These are phyloP conservation scores for Fusarium musae DNA, from an alignment of 2,329 filamentous ascomycete genomes.

Conservation along the genomic window DNA sequence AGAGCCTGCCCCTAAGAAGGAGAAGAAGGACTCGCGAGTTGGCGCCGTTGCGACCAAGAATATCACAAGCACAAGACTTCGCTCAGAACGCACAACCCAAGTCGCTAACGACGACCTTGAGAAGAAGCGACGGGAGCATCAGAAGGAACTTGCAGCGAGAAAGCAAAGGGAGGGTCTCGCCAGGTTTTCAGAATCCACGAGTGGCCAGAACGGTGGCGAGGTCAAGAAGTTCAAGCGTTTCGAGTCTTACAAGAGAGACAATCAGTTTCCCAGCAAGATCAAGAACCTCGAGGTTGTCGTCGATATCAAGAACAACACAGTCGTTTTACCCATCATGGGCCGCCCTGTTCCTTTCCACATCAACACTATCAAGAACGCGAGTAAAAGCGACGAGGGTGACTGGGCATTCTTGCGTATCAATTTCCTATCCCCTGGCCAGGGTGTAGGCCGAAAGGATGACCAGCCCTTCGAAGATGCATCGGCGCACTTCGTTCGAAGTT, in stretches of 20 bases:
- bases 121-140: constrained; percentile 86
- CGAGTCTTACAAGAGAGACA: constrained; percentile 98
- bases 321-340: constrained; percentile 96
- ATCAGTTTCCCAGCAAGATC: constrained; percentile 85
- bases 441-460: constrained; percentile 96
- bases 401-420: constrained; percentile 96
- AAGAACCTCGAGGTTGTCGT: constrained; percentile 90
- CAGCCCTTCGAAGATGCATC: constrained; percentile 97
- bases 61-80: constrained; percentile 91
- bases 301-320: constrained; percentile 87
- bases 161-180: constrained; percentile 91
- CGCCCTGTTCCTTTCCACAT: constrained; percentile 98
- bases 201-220: constrained; percentile 86
- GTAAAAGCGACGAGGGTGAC: constrained; percentile 95
- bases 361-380: constrained; percentile 97
- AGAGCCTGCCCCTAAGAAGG: constrained; percentile 87
- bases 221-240: constrained; percentile 99
- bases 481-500: constrained; percentile 93
- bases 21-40: constrained; percentile 84
- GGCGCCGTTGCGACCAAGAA: constrained; percentile 93
- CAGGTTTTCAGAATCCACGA: constrained; percentile 86
- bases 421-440: constrained; percentile 95
- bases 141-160: constrained; percentile 86
- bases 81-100: constrained; percentile 89
- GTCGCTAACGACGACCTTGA: constrained; percentile 87